Percentiles rank a stretch among this genome's conserved stretches.
phyloP scores from a whole-genome alignment of 129 eudicot species.

The Sambucus nigra region DNA sequence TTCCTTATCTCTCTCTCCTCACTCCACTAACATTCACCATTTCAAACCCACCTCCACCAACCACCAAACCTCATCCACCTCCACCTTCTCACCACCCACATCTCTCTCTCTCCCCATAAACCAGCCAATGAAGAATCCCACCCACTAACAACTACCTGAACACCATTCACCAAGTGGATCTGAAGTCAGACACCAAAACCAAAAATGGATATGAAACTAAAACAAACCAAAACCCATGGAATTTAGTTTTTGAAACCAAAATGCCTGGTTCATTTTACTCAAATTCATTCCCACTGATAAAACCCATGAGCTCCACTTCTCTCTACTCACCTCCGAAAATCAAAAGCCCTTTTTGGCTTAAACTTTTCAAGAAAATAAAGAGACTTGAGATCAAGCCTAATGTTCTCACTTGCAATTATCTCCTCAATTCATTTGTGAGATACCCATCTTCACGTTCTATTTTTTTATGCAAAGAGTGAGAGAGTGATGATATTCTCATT shows the following conservation, averaged over 20 bases:
- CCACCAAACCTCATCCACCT: constrained; percentile 26
- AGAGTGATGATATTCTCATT: too few species aligned
- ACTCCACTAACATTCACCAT: too few species aligned
- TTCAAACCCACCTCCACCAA: constrained; percentile 17
- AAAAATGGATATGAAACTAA: too few species aligned
- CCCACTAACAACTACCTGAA: too few species aligned
- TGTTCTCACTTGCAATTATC: constrained; percentile 46
- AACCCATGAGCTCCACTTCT: constrained; percentile 36
- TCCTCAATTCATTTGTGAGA: constrained; percentile 59
- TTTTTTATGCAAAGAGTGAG: constrained; percentile 30
- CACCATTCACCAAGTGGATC: too few species aligned
- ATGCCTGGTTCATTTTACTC: constrained; percentile 46
- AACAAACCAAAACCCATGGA: too few species aligned
- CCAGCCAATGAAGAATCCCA: constrained; percentile 63
- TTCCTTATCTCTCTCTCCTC: too few species aligned
- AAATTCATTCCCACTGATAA: constrained; percentile 45
- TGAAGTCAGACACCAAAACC: too few species aligned
- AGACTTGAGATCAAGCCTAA: constrained; percentile 36
- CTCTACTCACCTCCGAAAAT: constrained; percentile 44
- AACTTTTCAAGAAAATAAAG: constrained; percentile 67
- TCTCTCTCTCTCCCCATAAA: constrained; percentile 47
- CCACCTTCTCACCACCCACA: constrained; percentile 43
- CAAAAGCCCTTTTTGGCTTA: constrained; percentile 48
- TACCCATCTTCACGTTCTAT: constrained; percentile 25
- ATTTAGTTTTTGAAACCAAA: too few species aligned